Evolutionary conservation across 192 early-diverging fungal genomes (phyloP).

Genomic region (Entomortierella chlamydospora): DNA sequence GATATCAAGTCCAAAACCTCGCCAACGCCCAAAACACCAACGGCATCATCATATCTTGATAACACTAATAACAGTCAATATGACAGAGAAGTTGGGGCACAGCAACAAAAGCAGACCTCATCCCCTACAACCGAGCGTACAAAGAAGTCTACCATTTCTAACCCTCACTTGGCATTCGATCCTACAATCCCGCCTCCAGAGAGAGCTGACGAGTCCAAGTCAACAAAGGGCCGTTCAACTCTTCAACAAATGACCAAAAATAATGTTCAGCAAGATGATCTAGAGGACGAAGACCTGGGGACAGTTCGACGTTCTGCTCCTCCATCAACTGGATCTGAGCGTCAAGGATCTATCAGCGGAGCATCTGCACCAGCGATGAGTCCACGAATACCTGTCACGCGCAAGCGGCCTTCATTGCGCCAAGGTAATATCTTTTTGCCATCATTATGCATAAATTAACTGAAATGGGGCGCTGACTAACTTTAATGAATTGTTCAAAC

Average conservation of each 20-base stretch:
- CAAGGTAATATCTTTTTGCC: constrained; percentile 50
- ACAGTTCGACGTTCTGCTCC: background rate
- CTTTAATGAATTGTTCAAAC: too few relatives aligned
- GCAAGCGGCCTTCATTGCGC: constrained; percentile 40
- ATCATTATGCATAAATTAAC: too few relatives aligned
- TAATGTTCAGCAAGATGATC: background rate
- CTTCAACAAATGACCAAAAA: background rate
- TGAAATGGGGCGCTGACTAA: too few relatives aligned
- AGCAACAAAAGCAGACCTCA: constrained; percentile 1
- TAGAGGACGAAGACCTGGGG: background rate
- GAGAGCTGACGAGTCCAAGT: constrained; percentile 1
- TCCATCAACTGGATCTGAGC: background rate
- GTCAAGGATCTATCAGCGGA: background rate
- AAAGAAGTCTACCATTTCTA: constrained; percentile 14
- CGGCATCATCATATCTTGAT: background rate
- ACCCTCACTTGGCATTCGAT: constrained; percentile 40
- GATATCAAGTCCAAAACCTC: constrained; percentile 9
- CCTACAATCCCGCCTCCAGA: constrained; percentile 26
- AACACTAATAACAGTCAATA: background rate
- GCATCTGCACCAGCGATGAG: background rate
- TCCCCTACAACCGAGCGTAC: background rate
- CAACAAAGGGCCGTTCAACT: constrained; percentile 6
- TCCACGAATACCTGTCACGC: constrained; percentile 10
- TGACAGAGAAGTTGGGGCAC: background rate
- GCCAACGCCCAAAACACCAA: constrained; percentile 10